These are phyloP conservation scores for Berberis thunbergii DNA, from an alignment of 164 flowering plant species.

Conservation along the genomic window DNA sequence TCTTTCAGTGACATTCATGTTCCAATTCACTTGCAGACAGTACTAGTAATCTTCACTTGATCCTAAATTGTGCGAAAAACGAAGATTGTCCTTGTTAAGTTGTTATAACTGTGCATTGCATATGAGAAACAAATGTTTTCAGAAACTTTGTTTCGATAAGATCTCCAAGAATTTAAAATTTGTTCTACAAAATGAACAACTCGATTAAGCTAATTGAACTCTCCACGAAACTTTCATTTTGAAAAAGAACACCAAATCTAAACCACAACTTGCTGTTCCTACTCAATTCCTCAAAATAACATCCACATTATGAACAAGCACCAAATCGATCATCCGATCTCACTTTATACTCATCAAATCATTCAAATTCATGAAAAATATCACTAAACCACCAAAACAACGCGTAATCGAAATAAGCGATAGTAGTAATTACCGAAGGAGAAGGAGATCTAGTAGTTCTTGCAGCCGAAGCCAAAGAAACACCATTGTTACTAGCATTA, in stretches of 20 bases:
- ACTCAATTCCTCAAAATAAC: background rate
- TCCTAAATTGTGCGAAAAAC: no score
- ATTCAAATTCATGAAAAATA: background rate
- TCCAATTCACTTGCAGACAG: no score
- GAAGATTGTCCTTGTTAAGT: no score
- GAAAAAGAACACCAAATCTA: background rate
- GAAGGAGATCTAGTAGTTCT: constrained; percentile 73
- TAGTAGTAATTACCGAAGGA: constrained; percentile 62
- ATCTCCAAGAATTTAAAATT: background rate
- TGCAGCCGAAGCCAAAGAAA: constrained; percentile 23
- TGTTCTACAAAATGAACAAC: background rate
- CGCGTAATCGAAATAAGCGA: background rate
- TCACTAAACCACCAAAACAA: constrained; percentile 4
- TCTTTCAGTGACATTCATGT: no score
- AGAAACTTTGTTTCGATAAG: background rate
- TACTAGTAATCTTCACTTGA: no score
- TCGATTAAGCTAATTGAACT: background rate
- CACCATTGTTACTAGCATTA: constrained; percentile 9
- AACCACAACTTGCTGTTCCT: background rate
- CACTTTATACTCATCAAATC: background rate
- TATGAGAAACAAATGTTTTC: no score
- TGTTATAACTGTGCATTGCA: no score
- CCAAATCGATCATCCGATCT: background rate
- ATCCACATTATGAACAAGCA: background rate
- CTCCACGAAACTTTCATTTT: background rate